Percentiles rank a stretch among this genome's conserved stretches.
phyloP scores from a whole-genome alignment of 1,284 basidiomycete species.

The Apiotrichum domesticum region DNA sequence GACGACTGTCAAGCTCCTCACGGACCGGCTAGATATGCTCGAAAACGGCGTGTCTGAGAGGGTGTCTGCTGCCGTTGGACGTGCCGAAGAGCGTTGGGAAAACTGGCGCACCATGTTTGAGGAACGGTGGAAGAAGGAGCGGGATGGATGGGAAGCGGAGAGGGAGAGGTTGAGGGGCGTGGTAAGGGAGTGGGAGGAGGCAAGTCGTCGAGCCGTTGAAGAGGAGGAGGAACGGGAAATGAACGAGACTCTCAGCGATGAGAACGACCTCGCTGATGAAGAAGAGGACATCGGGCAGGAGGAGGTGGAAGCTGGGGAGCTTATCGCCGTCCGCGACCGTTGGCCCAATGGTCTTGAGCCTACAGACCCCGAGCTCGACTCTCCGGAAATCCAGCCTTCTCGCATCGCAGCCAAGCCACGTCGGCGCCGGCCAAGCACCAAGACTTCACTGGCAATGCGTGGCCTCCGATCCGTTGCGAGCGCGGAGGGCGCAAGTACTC shows the following conservation, averaged over 20 bases:
- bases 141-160: slow-evolving; percentile 76
- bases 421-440: slow-evolving; percentile 32
- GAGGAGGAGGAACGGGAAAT: slow-evolving; percentile 46
- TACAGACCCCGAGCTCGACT: neutral
- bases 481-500: slow-evolving; percentile 24
- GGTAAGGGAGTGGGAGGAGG: slow-evolving; percentile 74
- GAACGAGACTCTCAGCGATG: slow-evolving; percentile 43
- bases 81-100: slow-evolving; percentile 67
- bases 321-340: slow-evolving; percentile 4
- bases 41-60: slow-evolving; percentile 50
- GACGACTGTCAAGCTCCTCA: slow-evolving; percentile 67
- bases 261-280: slow-evolving; percentile 33
- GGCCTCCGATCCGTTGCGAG: slow-evolving; percentile 29
- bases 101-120: slow-evolving; percentile 56
- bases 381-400: neutral
- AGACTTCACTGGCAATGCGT: slow-evolving; percentile 29
- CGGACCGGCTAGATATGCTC: slow-evolving; percentile 52
- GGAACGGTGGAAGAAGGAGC: slow-evolving; percentile 68
- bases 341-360: slow-evolving; percentile 11
- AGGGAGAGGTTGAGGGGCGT: slow-evolving; percentile 67
- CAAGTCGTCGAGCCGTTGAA: slow-evolving; percentile 48
- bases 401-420: slow-evolving; percentile 14
- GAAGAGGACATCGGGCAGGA: slow-evolving; percentile 21
- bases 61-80: slow-evolving; percentile 50
- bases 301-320: slow-evolving; percentile 15